Base-by-base conservation (phyloP, 768 basidiomycete species). In the Mycena filopes region DNA sequence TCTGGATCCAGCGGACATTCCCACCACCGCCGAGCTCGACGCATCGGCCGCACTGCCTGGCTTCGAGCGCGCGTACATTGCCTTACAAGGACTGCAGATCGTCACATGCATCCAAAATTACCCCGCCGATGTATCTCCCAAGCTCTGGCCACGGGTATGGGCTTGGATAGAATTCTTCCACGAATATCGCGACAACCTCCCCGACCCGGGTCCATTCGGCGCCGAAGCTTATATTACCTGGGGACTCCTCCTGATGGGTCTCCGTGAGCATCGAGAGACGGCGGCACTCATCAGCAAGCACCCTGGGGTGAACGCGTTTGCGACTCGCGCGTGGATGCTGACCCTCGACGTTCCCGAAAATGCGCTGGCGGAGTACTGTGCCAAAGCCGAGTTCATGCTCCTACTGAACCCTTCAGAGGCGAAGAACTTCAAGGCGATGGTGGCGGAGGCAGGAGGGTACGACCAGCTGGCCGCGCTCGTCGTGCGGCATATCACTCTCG, bases 121-220 rank as follows among this genome's bases (percentile, higher is more conserved):
- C 10, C 40, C 41, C 15, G 16, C 18, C 3, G 48, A 49, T 28
- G 57, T 38, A 11, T 28, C 26, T 2, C 10, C 8, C 23, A 47
- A 50, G 4, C 38, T 59, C 11, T 59, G 43, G 43, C 47, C 36
- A 12, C 47, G 47, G 3, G 25, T 49, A 9, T 50, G 47, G 47
- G 31, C 36, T 2, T 59, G 57, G 57, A 1, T 50, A 8, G n/a
- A 41, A 3, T 59, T 59, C 28, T 47, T 59, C 1, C 57, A 59
- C 36, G 2, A 7, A 2, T 36, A 59, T 23, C 23, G 15, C 10
- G 11, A 46, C 21, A 2, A 3, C 23, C 11, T 48, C 25, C 1
- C 25, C 23, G 25, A 21, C 15, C 18, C 15, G 0, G 21, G n/a
- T 15, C 5, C 21, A 7, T 11, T 36, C 23, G 47, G 49, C 18